These are phyloP conservation scores for Salix koriyanagi DNA, from an alignment of 345 rosid species.

Conservation along the genomic window DNA sequence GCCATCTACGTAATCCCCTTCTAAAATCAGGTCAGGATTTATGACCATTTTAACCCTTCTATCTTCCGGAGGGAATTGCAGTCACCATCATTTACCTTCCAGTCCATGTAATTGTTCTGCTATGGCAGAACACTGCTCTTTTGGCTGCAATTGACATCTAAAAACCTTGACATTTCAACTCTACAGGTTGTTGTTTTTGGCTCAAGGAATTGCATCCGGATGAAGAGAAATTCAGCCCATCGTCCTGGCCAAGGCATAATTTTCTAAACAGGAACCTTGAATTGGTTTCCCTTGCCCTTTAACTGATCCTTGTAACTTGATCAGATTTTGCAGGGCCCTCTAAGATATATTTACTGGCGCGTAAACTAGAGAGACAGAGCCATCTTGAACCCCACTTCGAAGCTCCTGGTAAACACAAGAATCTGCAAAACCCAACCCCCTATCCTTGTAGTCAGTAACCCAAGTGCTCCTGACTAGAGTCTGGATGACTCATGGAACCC, in stretches of 20 bases:
- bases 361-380: neutral
- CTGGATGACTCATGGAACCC: neutral
- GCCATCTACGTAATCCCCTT: no score
- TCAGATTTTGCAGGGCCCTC: neutral
- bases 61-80: neutral
- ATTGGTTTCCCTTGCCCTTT: neutral
- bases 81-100: neutral
- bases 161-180: neutral
- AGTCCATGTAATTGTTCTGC: neutral
- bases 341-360: neutral
- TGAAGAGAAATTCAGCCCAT: neutral
- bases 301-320: neutral
- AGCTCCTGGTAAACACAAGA: neutral
- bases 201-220: neutral
- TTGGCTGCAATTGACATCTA: neutral
- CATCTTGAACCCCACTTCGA: neutral
- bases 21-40: no score
- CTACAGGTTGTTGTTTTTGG: neutral
- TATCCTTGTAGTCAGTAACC: neutral
- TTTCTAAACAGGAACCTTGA: neutral
- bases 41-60: neutral
- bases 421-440: neutral
- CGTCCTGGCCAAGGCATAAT: neutral
- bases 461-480: neutral
- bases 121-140: neutral